Percentiles rank a stretch among this genome's conserved stretches.
Evolutionary conservation across 2,329 filamentous ascomycete genomes (phyloP).

Genomic region (Lecanosticta acicola): DNA sequence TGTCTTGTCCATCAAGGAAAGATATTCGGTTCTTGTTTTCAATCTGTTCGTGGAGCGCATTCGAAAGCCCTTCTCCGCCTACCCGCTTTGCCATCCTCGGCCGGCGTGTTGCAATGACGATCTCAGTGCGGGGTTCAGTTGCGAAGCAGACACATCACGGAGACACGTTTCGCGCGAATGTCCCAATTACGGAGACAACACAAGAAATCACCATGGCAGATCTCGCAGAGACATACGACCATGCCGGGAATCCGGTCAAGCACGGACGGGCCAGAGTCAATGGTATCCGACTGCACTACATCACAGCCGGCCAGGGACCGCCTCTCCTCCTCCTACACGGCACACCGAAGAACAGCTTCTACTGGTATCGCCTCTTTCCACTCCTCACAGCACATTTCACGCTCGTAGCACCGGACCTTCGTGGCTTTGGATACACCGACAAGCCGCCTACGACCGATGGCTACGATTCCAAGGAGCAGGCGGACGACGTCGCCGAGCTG

Average conservation of each 20-base stretch:
- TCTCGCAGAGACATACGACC: conserved; percentile 30
- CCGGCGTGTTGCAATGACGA: no score
- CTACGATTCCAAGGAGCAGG: conserved; percentile 35
- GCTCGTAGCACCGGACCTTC: conserved; percentile 34
- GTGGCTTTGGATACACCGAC: conserved; percentile 38
- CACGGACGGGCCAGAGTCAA: conserved; percentile 31
- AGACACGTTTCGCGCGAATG: no score
- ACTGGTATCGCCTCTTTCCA: conserved; percentile 36
- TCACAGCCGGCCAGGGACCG: conserved; percentile 29
- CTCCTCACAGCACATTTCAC: conserved; percentile 34
- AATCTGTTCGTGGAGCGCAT: no score
- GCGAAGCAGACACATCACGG: no score
- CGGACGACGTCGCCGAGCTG: conserved; percentile 32
- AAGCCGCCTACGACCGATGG: conserved; percentile 36
- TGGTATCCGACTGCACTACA: conserved; percentile 33
- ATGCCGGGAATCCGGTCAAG: conserved; percentile 24
- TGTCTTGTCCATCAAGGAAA: no score
- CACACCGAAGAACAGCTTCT: conserved; percentile 33
- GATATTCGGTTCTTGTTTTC: no score
- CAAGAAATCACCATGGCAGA: conserved; percentile 10
- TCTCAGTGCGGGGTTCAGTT: no score
- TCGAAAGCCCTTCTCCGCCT: no score
- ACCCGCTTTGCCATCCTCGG: no score
- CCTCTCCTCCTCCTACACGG: conserved; percentile 30
- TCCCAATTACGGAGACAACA: no score